A percentile compares a stretch with the other conserved stretches of the same genome.
phyloP scores from a whole-genome alignment of 202 grass and related monocot genomes.

The Saccharum hybrid region DNA sequence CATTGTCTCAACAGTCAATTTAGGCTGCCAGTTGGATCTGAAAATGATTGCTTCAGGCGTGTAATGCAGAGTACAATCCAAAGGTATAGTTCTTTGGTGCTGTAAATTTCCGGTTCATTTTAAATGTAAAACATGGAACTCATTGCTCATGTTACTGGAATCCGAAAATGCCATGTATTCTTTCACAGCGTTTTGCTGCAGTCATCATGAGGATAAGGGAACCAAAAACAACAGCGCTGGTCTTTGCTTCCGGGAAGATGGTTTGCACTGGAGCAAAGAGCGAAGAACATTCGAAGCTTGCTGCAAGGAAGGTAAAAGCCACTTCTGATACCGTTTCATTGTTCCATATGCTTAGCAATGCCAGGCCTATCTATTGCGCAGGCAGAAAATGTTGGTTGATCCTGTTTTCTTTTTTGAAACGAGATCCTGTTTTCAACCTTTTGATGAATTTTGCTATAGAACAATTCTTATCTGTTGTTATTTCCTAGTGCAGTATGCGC shows the following conservation, averaged over 20 bases:
- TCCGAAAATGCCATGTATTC: conserved; percentile 4
- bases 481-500: conserved; percentile 12
- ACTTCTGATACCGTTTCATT: not conserved
- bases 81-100: conserved; percentile 4
- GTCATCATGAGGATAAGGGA: conserved; percentile 98
- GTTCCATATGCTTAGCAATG: conserved; percentile 1
- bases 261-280: not conserved
- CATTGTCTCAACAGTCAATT: conserved; percentile 36
- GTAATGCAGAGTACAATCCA: conserved; percentile 36
- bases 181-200: conserved; percentile 80
- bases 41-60: not conserved
- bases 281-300: not conserved
- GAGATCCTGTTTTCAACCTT: not conserved
- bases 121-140: not conserved
- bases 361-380: conserved; percentile 17
- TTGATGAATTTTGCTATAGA: not conserved
- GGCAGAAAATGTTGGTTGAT: not conserved
- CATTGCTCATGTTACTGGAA: not conserved
- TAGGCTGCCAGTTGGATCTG: conserved; percentile 17
- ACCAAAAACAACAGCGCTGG: conserved; percentile 84
- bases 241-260: conserved; percentile 51
- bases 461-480: not conserved
- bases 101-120: not conserved
- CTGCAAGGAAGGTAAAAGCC: not conserved
- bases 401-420: not conserved